A percentile compares a stretch with the other conserved stretches of the same genome.
Evolutionary conservation across 805 yeast species (phyloP).

Genomic region (Nakazawaea molendinolei): DNA sequence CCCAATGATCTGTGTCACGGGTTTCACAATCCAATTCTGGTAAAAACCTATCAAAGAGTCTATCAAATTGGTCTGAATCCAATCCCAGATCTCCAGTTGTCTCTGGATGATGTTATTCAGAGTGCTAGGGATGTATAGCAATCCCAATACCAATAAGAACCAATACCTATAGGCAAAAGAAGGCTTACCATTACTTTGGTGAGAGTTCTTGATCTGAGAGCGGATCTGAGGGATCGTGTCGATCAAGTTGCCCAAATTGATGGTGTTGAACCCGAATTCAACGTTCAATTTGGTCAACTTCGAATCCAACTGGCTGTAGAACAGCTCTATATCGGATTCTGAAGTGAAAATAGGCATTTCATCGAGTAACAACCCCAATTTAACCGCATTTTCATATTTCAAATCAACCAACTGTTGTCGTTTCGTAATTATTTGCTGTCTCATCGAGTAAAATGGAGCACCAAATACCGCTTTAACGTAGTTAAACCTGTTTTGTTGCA

Average conservation of each 20-base stretch:
- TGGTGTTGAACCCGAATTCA: no score
- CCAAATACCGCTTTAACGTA: constrained; percentile 26
- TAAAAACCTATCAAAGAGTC: constrained; percentile 65
- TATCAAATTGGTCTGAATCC: constrained; percentile 52
- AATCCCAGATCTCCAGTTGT: constrained; percentile 44
- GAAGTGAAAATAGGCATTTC: constrained; percentile 23
- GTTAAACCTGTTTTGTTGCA: constrained; percentile 11
- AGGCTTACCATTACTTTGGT: constrained; percentile 29
- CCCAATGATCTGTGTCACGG: constrained; percentile 60
- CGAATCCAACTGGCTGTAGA: constrained; percentile 3
- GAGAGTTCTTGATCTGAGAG: constrained; percentile 1
- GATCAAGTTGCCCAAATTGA: no score
- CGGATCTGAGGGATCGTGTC: constrained; percentile 5
- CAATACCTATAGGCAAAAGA: constrained; percentile 47
- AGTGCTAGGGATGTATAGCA: constrained; percentile 49
- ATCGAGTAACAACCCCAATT: constrained; percentile 29
- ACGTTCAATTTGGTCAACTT: constrained; percentile 6
- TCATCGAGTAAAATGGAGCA: constrained; percentile 29
- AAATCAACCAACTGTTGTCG: constrained; percentile 17
- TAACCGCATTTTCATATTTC: constrained; percentile 25
- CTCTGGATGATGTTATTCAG: constrained; percentile 38
- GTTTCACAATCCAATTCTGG: constrained; percentile 78
- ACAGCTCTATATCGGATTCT: constrained; percentile 3
- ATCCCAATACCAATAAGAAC: constrained; percentile 34
- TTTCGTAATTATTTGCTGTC: constrained; percentile 21